Evolutionary conservation across 805 yeast species (phyloP).

Genomic region (Isabelozyma pseudorhagii): DNA sequence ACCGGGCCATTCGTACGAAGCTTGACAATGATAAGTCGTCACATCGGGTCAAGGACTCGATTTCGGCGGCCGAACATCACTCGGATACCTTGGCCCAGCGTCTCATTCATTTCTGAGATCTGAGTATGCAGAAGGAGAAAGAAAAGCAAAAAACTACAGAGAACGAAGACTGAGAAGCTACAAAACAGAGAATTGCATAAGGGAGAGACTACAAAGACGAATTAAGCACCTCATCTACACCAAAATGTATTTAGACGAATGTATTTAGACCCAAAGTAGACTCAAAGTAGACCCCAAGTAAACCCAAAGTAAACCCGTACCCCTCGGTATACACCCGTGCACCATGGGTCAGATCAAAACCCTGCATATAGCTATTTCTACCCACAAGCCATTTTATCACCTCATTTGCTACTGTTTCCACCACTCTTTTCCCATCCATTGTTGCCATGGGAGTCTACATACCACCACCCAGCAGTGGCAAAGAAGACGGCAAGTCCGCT

Average conservation of each 20-base stretch:
- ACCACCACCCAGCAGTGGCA: constrained; percentile 27
- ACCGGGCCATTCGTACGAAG: constrained; percentile 56
- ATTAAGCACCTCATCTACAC: too few species aligned
- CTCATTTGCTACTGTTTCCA: background rate
- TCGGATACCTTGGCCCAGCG: constrained; percentile 39
- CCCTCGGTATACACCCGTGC: background rate
- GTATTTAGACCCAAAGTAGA: too few species aligned
- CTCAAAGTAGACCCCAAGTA: too few species aligned
- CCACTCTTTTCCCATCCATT: background rate
- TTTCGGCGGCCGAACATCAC: constrained; percentile 20
- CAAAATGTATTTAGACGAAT: too few species aligned
- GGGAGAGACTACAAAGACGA: too few species aligned
- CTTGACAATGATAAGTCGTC: constrained; percentile 45
- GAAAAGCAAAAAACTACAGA: background rate
- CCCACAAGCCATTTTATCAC: background rate
- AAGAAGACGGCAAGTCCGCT: constrained; percentile 5
- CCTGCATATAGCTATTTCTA: background rate
- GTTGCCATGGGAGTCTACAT: constrained; percentile 31
- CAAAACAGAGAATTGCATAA: too few species aligned
- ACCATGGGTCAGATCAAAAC: background rate
- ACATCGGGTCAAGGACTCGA: constrained; percentile 23
- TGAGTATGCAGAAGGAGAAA: background rate
- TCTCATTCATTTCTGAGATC: constrained; percentile 30
- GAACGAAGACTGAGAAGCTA: background rate
- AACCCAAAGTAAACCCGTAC: too few species aligned